Percentiles rank a stretch among this genome's conserved stretches.
phyloP scores from a whole-genome alignment of 31 red algal genomes.

The Odonthalia washingtoniensis region DNA sequence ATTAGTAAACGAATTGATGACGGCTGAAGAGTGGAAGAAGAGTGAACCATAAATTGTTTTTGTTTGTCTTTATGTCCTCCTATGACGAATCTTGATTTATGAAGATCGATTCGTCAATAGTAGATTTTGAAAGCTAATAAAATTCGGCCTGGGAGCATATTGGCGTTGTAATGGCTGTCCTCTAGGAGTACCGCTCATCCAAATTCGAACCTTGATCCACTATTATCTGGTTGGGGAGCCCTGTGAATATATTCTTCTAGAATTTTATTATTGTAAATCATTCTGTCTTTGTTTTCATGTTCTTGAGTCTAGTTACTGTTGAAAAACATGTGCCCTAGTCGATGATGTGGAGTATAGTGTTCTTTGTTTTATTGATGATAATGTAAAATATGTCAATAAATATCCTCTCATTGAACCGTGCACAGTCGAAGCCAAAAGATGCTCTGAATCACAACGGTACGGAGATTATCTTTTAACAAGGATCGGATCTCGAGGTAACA shows the following conservation, averaged over 20 bases:
- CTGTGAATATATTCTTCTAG: conserved; percentile 17
- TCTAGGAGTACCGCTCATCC: conserved; percentile 19
- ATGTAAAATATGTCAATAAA: too few relatives aligned
- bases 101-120: too few relatives aligned
- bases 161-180: conserved; percentile 34
- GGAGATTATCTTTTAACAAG: conserved; percentile 18
- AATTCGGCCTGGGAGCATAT: too few relatives aligned
- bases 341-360: too few relatives aligned
- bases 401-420: conserved; percentile 21
- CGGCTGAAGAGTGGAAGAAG: too few relatives aligned
- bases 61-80: too few relatives aligned
- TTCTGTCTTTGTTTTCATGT: conserved; percentile 5
- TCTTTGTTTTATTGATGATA: too few relatives aligned
- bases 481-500: conserved; percentile 1
- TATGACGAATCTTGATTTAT: too few relatives aligned
- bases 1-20: too few relatives aligned
- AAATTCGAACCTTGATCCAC: conserved; percentile 45
- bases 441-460: conserved; percentile 24
- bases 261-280: neutral
- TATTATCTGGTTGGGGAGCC: conserved; percentile 49
- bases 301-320: neutral
- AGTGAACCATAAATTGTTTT: too few relatives aligned
- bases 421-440: conserved; percentile 19
- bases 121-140: too few relatives aligned
- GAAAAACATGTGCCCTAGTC: too few relatives aligned